phyloP scores from a whole-genome alignment of 2,329 filamentous ascomycete species.

The Cercospora janseana region DNA sequence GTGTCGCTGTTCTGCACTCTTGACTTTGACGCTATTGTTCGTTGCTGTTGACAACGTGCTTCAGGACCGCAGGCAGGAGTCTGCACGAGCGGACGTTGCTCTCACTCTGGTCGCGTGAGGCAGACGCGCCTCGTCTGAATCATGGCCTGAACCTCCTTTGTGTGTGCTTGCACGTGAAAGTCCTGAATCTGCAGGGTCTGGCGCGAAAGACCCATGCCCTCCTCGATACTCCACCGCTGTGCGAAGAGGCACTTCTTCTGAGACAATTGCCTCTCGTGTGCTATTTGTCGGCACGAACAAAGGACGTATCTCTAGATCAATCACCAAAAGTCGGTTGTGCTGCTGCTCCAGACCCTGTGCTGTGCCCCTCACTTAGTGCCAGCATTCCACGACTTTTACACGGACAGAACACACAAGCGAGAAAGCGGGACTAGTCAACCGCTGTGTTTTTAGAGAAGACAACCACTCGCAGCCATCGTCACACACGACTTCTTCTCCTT shows the following conservation, averaged over 20 bases:
- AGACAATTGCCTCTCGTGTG: neutral
- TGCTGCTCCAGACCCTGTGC: neutral
- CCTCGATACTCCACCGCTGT: conserved; percentile 1
- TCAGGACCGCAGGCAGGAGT: neutral
- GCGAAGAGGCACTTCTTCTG: neutral
- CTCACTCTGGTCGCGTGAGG: conserved; percentile 9
- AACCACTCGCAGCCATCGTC: conserved; percentile 10
- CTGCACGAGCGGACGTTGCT: conserved; percentile 1
- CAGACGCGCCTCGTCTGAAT: neutral
- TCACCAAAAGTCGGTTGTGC: too few species aligned
- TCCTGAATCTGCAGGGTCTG: conserved; percentile 3
- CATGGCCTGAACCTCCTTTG: conserved; percentile 1
- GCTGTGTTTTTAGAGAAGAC: conserved; percentile 15
- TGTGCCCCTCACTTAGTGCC: conserved; percentile 1
- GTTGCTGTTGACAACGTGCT: conserved; percentile 6
- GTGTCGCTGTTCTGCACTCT: neutral
- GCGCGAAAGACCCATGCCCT: neutral
- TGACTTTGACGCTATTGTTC: neutral
- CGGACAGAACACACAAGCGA: conserved; percentile 8
- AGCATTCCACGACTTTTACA: conserved; percentile 6
- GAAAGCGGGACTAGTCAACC: conserved; percentile 9
- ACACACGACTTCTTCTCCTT: conserved; percentile 10
- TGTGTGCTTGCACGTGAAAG: conserved; percentile 17
- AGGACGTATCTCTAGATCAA: too few species aligned
- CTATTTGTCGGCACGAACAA: too few species aligned